phyloP scores from a whole-genome alignment of 371 early-diverging fungal genomes.

The Coemansia linderi region DNA sequence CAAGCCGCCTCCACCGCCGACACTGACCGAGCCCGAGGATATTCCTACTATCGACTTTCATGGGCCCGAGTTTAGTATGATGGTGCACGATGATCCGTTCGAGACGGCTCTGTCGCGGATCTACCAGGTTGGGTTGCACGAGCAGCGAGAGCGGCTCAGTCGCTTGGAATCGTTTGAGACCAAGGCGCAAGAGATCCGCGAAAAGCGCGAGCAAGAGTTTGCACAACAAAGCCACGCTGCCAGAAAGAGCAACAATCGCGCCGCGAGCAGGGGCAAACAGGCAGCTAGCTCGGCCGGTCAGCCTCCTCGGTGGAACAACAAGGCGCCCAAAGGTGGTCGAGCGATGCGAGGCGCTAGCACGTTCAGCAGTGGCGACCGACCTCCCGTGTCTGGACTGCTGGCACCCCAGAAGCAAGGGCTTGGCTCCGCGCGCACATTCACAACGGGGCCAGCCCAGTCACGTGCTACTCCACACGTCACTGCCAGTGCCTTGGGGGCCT shows the following conservation, averaged over 20 bases:
- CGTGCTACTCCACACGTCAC: background rate
- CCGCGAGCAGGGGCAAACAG: background rate
- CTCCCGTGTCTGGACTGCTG: background rate
- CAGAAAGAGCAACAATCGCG: background rate
- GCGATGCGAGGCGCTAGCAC: conserved; percentile 16
- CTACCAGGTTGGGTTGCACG: conserved; percentile 50
- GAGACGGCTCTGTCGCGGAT: conserved; percentile 55
- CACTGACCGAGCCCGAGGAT: conserved; percentile 45
- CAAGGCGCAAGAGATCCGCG: conserved; percentile 44
- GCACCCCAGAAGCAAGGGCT: background rate
- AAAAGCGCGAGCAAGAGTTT: conserved; percentile 24
- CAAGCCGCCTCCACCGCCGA: conserved; percentile 29
- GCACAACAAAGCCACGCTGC: background rate
- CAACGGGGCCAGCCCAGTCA: background rate
- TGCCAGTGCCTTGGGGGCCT: background rate
- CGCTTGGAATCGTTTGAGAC: conserved; percentile 54
- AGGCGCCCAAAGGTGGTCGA: background rate
- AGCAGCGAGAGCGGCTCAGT: conserved; percentile 54
- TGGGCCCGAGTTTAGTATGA: conserved; percentile 45
- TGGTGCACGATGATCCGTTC: conserved; percentile 57
- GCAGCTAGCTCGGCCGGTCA: background rate
- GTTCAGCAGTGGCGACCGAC: conserved; percentile 13
- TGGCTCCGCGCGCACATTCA: conserved; percentile 18
- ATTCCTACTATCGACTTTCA: conserved; percentile 51
- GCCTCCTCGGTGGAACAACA: conserved; percentile 3